Percentiles rank a stretch among this genome's conserved stretches.
phyloP scores from a whole-genome alignment of 208 protist genomes.

The Plasmodiophora brassicae region DNA sequence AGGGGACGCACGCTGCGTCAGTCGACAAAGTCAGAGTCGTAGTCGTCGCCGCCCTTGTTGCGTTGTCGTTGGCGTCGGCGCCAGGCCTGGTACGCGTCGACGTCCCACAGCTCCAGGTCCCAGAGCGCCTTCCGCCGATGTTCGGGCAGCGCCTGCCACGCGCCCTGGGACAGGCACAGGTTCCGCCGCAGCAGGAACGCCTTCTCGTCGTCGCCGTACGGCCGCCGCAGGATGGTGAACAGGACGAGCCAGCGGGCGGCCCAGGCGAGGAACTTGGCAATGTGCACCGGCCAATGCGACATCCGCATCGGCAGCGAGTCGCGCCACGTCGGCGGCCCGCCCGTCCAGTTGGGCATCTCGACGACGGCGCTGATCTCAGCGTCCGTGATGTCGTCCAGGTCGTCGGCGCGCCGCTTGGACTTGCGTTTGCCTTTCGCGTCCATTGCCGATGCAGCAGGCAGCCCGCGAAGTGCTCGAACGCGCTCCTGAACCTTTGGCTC shows the following conservation, averaged over 20 bases:
- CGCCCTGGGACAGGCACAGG: background rate
- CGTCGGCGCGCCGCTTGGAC: background rate
- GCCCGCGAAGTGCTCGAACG: background rate
- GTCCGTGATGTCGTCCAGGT: background rate
- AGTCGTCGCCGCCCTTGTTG: background rate
- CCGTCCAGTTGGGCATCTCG: background rate
- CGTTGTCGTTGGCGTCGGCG: background rate
- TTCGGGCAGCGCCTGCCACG: background rate
- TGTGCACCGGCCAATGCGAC: background rate
- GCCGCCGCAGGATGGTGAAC: background rate
- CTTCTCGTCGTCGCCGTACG: background rate
- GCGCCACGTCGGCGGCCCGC: background rate
- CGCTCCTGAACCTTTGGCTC: background rate
- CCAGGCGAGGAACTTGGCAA: background rate
- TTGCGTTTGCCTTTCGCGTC: background rate
- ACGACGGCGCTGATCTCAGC: background rate
- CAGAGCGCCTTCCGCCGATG: background rate
- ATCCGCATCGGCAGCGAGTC: background rate
- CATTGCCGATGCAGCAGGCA: background rate
- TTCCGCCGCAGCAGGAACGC: background rate
- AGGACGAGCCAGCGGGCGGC: background rate
- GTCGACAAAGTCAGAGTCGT: background rate
- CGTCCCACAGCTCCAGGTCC: background rate
- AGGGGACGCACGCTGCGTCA: too few species aligned
- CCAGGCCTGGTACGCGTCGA: conserved; percentile 1